Conservation (phyloP, 169 alveolate species). For the Cryptosporidium andersoni region DNA sequence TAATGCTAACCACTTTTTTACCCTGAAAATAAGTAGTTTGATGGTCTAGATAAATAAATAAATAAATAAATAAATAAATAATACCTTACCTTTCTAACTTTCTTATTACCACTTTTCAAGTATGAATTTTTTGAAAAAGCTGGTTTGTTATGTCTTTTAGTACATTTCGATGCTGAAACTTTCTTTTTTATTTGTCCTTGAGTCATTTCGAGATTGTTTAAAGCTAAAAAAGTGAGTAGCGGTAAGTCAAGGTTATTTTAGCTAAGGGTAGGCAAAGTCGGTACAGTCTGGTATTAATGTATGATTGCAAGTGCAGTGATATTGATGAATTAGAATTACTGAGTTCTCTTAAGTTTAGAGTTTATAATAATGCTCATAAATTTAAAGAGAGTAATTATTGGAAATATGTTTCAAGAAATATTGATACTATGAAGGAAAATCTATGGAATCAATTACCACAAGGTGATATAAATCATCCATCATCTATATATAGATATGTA, state of each 20-base stretch:
- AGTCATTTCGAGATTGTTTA: constrained; percentile 21
- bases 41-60: neutral
- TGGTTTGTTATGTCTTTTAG: constrained; percentile 58
- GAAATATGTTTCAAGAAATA: too few relatives aligned
- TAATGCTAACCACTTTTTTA: constrained; percentile 38
- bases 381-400: too few relatives aligned
- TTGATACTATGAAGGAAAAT: too few relatives aligned
- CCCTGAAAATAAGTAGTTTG: constrained; percentile 4
- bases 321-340: too few relatives aligned
- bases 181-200: constrained; percentile 36
- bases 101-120: neutral
- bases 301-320: too few relatives aligned
- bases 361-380: too few relatives aligned
- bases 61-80: neutral
- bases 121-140: constrained; percentile 21
- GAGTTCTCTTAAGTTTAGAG: too few relatives aligned
- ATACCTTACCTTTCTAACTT: constrained; percentile 48
- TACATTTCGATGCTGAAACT: constrained; percentile 3
- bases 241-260: too few relatives aligned
- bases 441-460: neutral
- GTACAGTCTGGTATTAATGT: too few relatives aligned
- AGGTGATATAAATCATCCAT: neutral
- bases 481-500: neutral
- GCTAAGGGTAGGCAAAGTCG: too few relatives aligned
- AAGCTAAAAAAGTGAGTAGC: neutral